Evolutionary conservation across 306 rosid species (phyloP).

Genomic region (Vicia sativa): DNA sequence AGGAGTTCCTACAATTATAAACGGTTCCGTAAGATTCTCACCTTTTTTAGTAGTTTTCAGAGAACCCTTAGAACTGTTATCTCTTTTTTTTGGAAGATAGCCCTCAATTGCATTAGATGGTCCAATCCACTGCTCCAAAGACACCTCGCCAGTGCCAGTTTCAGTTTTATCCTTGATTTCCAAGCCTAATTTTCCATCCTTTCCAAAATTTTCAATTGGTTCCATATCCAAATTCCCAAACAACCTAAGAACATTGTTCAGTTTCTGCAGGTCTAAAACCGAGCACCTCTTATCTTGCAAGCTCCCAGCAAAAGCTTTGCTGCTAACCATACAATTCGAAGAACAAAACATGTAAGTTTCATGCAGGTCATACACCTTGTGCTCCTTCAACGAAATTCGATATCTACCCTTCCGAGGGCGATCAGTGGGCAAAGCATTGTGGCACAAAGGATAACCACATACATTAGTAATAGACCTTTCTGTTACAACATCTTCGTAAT

Average conservation of each 20-base stretch:
- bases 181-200: conserved; percentile 60
- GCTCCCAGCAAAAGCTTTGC: conserved; percentile 64
- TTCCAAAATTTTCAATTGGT: conserved; percentile 45
- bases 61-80: conserved; percentile 41
- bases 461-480: conserved; percentile 68
- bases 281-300: conserved; percentile 69
- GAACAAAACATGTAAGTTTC: conserved; percentile 87
- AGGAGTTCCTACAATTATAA: conserved; percentile 10
- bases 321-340: conserved; percentile 61
- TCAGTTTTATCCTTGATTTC: conserved; percentile 70
- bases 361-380: conserved; percentile 74
- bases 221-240: conserved; percentile 53
- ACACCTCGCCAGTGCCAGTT: conserved; percentile 47
- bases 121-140: conserved; percentile 72
- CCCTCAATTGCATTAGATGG: conserved; percentile 98
- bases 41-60: conserved; percentile 58
- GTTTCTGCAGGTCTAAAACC: conserved; percentile 54
- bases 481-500: conserved; percentile 79
- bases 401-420: conserved; percentile 67
- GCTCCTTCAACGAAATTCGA: conserved; percentile 78
- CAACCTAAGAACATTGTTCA: conserved; percentile 51
- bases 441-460: conserved; percentile 70
- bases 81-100: conserved; percentile 68
- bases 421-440: conserved; percentile 56
- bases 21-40: conserved; percentile 40